phyloP scores from a whole-genome alignment of 176 grass and related monocot species.

The Triticum dicoccoides region DNA sequence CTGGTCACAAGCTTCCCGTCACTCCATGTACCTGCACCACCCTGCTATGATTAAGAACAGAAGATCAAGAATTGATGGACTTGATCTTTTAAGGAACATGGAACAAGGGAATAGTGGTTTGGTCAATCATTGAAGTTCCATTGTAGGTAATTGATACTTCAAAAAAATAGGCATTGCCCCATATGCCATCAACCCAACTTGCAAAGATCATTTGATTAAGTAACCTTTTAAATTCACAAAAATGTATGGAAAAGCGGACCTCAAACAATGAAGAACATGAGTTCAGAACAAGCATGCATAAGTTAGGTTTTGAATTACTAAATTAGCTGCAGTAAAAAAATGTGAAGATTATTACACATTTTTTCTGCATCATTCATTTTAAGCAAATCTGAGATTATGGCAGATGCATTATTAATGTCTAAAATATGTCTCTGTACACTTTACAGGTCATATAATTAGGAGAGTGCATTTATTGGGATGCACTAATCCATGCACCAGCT shows the following conservation, averaged over 20 bases:
- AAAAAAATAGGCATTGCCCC: background rate
- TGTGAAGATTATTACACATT: background rate
- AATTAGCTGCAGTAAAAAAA: background rate
- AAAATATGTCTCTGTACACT: slow-evolving; percentile 5
- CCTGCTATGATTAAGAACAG: slow-evolving; percentile 84
- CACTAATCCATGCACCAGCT: background rate
- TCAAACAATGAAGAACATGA: slow-evolving; percentile 1
- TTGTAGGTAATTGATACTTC: background rate
- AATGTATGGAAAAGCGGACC: background rate
- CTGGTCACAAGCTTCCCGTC: slow-evolving; percentile 97
- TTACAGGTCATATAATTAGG: slow-evolving; percentile 13
- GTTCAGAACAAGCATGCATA: background rate
- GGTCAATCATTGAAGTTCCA: background rate
- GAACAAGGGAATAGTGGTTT: background rate
- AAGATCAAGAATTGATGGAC: slow-evolving; percentile 36
- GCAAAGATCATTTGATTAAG: background rate
- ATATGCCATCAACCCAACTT: background rate
- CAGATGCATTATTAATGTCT: slow-evolving; percentile 12
- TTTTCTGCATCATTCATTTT: slow-evolving; percentile 11
- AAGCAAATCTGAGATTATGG: slow-evolving; percentile 12
- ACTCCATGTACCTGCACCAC: slow-evolving; percentile 99
- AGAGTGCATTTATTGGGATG: background rate
- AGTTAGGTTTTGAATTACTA: background rate
- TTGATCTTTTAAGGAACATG: slow-evolving; percentile 21
- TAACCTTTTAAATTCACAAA: background rate